phyloP scores from a whole-genome alignment of 345 rosid genomes.

The Syzygium oleosum region DNA sequence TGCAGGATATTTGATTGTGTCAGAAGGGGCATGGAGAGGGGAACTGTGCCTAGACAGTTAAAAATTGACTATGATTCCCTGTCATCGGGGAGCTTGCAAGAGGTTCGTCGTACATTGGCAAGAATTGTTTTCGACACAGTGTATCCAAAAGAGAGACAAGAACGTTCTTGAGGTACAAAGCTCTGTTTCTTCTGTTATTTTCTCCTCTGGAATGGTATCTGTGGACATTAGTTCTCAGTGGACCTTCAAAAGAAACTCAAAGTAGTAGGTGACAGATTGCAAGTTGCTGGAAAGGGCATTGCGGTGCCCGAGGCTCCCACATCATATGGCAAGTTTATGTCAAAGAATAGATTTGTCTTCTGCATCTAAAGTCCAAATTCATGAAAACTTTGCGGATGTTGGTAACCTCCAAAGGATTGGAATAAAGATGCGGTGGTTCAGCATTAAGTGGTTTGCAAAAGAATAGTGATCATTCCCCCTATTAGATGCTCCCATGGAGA shows the following conservation, averaged over 20 bases:
- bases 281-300: not conserved
- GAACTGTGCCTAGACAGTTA: slow-evolving; percentile 32
- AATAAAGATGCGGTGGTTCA: not conserved
- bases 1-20: slow-evolving; percentile 55
- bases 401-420: not conserved
- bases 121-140: slow-evolving; percentile 81
- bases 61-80: slow-evolving; percentile 48
- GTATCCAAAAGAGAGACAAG: slow-evolving; percentile 27
- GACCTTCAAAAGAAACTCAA: not conserved
- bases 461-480: not conserved
- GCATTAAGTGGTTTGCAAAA: not conserved
- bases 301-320: not conserved
- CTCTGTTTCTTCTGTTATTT: not conserved
- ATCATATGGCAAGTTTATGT: not conserved
- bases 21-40: slow-evolving; percentile 21
- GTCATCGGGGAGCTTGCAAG: slow-evolving; percentile 41
- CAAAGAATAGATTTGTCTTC: not conserved
- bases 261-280: not conserved
- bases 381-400: not conserved
- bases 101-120: slow-evolving; percentile 63
- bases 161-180: not conserved
- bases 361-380: not conserved
- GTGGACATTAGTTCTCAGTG: not conserved
- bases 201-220: not conserved
- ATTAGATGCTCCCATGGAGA: not conserved